These are phyloP conservation scores for Penicillium sclerotiorum DNA, from an alignment of 2,329 filamentous ascomycete genomes.

Conservation along the genomic window DNA sequence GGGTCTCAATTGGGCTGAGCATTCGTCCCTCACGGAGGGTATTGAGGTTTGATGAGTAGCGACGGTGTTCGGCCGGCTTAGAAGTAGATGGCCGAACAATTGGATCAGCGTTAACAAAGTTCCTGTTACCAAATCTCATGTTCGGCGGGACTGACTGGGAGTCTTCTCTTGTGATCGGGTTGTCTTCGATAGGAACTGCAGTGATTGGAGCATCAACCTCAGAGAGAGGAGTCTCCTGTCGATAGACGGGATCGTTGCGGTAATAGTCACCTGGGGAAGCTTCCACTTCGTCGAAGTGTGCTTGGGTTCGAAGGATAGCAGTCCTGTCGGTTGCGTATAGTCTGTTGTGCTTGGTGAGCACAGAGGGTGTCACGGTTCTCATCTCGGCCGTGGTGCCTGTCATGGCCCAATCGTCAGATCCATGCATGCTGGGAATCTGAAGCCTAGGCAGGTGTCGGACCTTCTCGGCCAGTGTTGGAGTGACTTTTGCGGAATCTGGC, in stretches of 20 bases:
- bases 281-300: neutral
- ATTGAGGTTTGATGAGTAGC: conserved; percentile 30
- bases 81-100: conserved; percentile 50
- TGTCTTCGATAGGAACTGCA: conserved; percentile 66
- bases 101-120: conserved; percentile 42
- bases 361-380: conserved; percentile 35
- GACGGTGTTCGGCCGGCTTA: conserved; percentile 41
- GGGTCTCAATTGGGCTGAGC: conserved; percentile 35
- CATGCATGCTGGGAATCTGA: conserved; percentile 54
- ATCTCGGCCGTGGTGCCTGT: conserved; percentile 28
- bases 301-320: neutral
- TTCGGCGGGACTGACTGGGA: conserved; percentile 93
- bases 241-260: conserved; percentile 39
- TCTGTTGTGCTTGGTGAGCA: conserved; percentile 14
- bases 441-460: conserved; percentile 60
- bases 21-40: conserved; percentile 30
- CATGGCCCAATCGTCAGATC: conserved; percentile 23
- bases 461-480: conserved; percentile 41
- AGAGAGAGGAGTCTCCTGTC: conserved; percentile 83
- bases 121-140: conserved; percentile 72
- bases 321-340: conserved; percentile 7
- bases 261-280: conserved; percentile 64
- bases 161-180: conserved; percentile 74
- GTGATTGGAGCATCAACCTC: conserved; percentile 88
- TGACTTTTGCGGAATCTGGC: conserved; percentile 8